These are phyloP conservation scores for Cladosporium sphaerospermum DNA, from an alignment of 2,329 filamentous ascomycete species.

Conservation along the genomic window DNA sequence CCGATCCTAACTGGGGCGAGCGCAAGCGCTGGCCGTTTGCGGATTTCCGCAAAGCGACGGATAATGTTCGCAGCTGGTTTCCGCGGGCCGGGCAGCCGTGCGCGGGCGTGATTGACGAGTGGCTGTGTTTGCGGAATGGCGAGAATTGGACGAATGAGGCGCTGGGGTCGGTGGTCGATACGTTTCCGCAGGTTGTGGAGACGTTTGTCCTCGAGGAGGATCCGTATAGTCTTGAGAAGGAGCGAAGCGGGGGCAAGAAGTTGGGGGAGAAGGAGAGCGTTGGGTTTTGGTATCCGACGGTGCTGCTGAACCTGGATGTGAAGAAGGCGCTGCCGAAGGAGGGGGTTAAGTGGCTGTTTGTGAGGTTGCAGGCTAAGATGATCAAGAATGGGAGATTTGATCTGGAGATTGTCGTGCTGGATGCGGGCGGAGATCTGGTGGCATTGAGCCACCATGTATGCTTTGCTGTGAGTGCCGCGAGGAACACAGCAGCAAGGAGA, in stretches of 20 bases:
- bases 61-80: conserved; percentile 48
- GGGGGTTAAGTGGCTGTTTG: conserved; percentile 67
- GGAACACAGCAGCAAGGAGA: conserved; percentile 53
- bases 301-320: conserved; percentile 68
- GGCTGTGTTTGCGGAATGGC: conserved; percentile 57
- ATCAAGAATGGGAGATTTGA: conserved; percentile 69
- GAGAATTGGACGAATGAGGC: conserved; percentile 59
- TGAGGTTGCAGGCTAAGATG: conserved; percentile 58
- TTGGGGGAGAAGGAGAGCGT: conserved; percentile 25
- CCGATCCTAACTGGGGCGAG: conserved; percentile 45
- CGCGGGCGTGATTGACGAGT: conserved; percentile 53
- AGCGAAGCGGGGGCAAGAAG: conserved; percentile 13
- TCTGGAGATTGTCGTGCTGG: conserved; percentile 62
- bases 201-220: conserved; percentile 29
- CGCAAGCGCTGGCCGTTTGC: conserved; percentile 39
- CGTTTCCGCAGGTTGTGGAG: conserved; percentile 62
- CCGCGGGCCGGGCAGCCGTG: conserved; percentile 41
- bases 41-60: conserved; percentile 44
- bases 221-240: conserved; percentile 27
- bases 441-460: conserved; percentile 63
- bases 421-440: conserved; percentile 58
- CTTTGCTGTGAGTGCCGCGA: conserved; percentile 56
- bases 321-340: conserved; percentile 64
- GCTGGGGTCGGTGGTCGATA: conserved; percentile 62
- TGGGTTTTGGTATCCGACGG: conserved; percentile 67